Base-by-base conservation (phyloP, 805 yeast genomes). In the Kockiozyma suomiensis region DNA sequence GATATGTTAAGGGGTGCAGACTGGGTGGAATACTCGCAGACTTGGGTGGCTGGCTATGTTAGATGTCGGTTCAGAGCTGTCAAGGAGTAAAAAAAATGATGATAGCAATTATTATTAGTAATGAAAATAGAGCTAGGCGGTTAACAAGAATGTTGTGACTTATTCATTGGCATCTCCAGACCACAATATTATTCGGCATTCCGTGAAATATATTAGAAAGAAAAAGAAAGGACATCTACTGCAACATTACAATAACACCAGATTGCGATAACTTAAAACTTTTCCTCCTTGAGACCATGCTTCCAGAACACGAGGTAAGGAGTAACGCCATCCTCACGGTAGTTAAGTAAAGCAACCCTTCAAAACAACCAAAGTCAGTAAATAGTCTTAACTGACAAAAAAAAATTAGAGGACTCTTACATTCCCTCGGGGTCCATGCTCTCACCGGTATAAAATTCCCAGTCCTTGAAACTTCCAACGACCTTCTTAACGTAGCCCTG, bases 361-460 rank as follows among this genome's bases (percentile, higher is more conserved):
- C 15, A 26, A n/a, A 4, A 17, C 17, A 30, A n/a, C n/a, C n/a
- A n/a, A n/a, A 15, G 25, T 35, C 4, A 42, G 45, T 45, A n/a
- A n/a, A n/a, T n/a, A n/a, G n/a, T n/a, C n/a, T n/a, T n/a, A n/a
- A n/a, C 33, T 10, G 33, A 30, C 10, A 33, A 19, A 10, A 13
- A 15, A 13, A 21, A 13, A 12, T 17, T 28, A 10, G 15, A 35
- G 8, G 23, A 37, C 40, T 38, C 64, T 6, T 56, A 60, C 99
- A 94, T 94, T 72, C 87, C 99, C 81, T 94, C 99, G 79, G 99
- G 99, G 86, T 94, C 97, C 99, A 94, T 94, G 76, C 97, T 88
- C 84, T 93, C 98, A 84, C 99, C 98, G 71, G 97, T 93, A 92
- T 81, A 94, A 85, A 94, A 94, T 77, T 94, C 99, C 96, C 96